A percentile compares a stretch with the other conserved stretches of the same genome.
These are phyloP conservation scores for Candida gorgasii DNA, from an alignment of 805 yeast genomes.

Conservation along the genomic window DNA sequence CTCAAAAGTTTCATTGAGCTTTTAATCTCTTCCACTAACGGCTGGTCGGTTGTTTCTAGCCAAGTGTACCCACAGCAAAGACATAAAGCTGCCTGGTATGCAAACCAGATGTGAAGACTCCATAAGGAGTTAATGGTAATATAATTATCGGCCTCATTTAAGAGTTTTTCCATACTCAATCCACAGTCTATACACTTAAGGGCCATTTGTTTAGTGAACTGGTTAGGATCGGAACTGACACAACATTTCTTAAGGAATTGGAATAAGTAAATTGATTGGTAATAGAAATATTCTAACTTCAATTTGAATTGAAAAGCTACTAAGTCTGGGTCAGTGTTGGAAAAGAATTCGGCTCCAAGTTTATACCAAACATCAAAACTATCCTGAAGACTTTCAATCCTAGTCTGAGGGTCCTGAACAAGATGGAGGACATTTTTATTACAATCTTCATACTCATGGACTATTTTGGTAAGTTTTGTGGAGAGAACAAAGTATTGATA, in stretches of 20 bases:
- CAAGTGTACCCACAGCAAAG: slow-evolving; percentile 2
- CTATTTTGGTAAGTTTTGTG: background rate
- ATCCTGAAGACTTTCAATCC: background rate
- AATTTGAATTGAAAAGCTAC: background rate
- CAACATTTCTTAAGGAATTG: background rate
- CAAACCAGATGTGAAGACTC: slow-evolving; percentile 5
- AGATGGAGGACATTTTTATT: background rate
- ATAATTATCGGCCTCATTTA: background rate
- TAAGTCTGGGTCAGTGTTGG: background rate
- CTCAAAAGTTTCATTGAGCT: slow-evolving; percentile 3
- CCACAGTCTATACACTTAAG: background rate
- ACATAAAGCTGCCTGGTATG: slow-evolving; percentile 4
- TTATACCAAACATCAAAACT: background rate
- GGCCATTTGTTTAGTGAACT: background rate
- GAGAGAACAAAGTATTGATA: background rate
- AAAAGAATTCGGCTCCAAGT: background rate
- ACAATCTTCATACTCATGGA: background rate
- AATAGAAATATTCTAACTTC: slow-evolving; percentile 1
- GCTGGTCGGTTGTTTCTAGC: background rate
- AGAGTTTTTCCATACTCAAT: background rate
- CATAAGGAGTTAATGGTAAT: slow-evolving; percentile 1
- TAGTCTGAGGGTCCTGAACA: background rate
- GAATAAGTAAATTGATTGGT: background rate
- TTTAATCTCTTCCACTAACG: background rate
- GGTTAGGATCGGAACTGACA: background rate